Evolutionary conservation across 2,329 filamentous ascomycete genomes (phyloP).

Genomic region (Colletotrichum echinochloae): DNA sequence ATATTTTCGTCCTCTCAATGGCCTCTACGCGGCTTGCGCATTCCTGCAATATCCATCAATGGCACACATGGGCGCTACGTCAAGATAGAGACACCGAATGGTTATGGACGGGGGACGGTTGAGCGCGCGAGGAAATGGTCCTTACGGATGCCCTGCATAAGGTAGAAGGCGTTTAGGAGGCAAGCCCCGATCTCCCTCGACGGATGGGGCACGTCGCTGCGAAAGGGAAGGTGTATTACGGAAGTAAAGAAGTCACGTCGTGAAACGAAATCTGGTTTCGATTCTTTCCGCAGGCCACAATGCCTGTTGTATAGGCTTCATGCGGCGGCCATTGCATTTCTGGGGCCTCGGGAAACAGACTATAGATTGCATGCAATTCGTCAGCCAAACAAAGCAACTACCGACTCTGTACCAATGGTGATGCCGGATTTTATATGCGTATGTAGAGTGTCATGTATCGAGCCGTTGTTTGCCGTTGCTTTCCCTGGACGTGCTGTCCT

Average conservation of each 20-base stretch:
- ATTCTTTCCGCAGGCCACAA: conserved; percentile 29
- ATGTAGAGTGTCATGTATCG: not conserved
- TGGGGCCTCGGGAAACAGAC: conserved; percentile 29
- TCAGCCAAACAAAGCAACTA: conserved; percentile 18
- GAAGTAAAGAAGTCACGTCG: conserved; percentile 33
- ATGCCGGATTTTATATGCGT: not conserved
- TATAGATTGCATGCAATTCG: conserved; percentile 40
- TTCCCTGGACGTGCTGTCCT: not conserved
- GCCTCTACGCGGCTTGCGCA: not conserved
- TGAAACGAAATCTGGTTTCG: conserved; percentile 27
- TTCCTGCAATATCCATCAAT: not conserved
- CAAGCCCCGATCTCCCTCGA: conserved; percentile 24
- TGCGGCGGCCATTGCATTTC: conserved; percentile 36
- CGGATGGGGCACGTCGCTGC: conserved; percentile 27
- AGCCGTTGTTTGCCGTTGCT: not conserved
- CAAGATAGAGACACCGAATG: not conserved
- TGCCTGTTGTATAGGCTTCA: conserved; percentile 34
- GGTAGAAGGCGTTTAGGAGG: conserved; percentile 39
- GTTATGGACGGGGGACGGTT: conserved; percentile 3
- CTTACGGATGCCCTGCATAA: conserved; percentile 38
- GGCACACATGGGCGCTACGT: not conserved
- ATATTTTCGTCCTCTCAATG: not conserved
- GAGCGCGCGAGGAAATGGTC: conserved; percentile 18
- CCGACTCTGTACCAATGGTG: not conserved
- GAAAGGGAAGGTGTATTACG: conserved; percentile 30